Base-by-base conservation (phyloP, 2,329 filamentous ascomycete genomes). In the Fusarium vanettenii region DNA sequence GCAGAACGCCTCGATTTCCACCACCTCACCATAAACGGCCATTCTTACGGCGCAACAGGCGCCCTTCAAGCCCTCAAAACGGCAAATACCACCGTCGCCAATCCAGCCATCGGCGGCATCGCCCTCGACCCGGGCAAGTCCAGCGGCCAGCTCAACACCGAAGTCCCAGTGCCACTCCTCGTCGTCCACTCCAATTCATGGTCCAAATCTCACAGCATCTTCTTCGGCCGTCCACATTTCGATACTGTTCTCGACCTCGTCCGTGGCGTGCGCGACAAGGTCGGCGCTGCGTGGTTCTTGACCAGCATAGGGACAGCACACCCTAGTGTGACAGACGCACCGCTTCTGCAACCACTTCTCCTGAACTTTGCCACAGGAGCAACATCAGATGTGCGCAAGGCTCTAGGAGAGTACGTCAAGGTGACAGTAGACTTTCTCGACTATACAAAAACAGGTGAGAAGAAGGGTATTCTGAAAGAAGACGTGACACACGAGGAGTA, bases 71-170 rank as follows among this genome's bases (percentile, higher is more conserved):
- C 89, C 4, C 84, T 92, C n/a, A 87, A 87, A 61, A 84, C 83
- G 39, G 87, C 77, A 27, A 74, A 78, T 43, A 71, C 70, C 4
- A 73, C 72, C 6, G 74, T 60, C 69, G 71, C 56, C 66, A 84
- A 69, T 75, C 78, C 65, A 0, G 87, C 91, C 70, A 84, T 86
- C 1, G 90, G 88, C 4, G 91, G 86, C 22, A 87, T 93, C 69
- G 86, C 90, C 60, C 85, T 93, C 33, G 92, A 93, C 79, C 91
- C 92, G 0, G 92, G 92, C 62, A 93, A 93, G 80, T 82, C 84
- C 2, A 91, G 88, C 71, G 92, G 92, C 1, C 89, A 85, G 0
- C 84, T 93, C 13, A 93, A 93, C 81, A 79, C 85, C 67, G 85
- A 91, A 45, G 85, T 92, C 70, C 77, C 84, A 33, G 88, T 91